Base-by-base conservation (phyloP, 805 yeast species). In the Candida ortonii region DNA sequence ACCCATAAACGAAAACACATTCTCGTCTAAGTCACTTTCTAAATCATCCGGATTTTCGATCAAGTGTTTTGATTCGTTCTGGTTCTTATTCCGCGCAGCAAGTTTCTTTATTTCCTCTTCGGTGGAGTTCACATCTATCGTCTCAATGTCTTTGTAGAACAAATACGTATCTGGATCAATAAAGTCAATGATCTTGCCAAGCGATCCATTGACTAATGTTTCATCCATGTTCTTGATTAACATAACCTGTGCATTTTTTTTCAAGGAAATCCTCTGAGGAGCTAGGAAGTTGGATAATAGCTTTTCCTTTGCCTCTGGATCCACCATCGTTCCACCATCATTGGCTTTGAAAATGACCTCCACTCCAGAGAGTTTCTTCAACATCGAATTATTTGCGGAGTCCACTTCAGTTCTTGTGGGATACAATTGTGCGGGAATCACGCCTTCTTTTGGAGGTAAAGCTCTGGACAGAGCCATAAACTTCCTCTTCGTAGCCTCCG, bases 181-280 rank as follows among this genome's bases (percentile, higher is more conserved):
- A 29, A 61, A 61, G 15, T 55, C 65, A 7, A 61, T 42, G 1
- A 84, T 82, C 46, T 68, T 78, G 0, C 94, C 94, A 20, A 84
- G 60, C 0, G 88, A 77, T 0, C 94, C 94, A 59, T 84, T 84
- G 8, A 84, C 93, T 30, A 84, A 63, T 0, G 77, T 69, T 18
- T 74, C 80, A 52, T 82, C 90, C 37, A 79, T 68, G 51, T 84
- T 84, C 52, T 84, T 84, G 29, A 84, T 69, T 68, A 84, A 76
- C 90, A 84, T 84, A 1, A 84, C 94, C 58, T 84, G 93, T 0
- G 90, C 86, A 28, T 82, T 82, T 36, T 70, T 70, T 50, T 83
- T 84, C 48, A 84, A 60, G 6, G 64, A 64, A 10, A 84, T 53
- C 22, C 59, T 61, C 22, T 67, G 62, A 2, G 86, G 84, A 2